Conservation (phyloP, 176 grass and related monocot genomes). For the Thalia dealbata region DNA sequence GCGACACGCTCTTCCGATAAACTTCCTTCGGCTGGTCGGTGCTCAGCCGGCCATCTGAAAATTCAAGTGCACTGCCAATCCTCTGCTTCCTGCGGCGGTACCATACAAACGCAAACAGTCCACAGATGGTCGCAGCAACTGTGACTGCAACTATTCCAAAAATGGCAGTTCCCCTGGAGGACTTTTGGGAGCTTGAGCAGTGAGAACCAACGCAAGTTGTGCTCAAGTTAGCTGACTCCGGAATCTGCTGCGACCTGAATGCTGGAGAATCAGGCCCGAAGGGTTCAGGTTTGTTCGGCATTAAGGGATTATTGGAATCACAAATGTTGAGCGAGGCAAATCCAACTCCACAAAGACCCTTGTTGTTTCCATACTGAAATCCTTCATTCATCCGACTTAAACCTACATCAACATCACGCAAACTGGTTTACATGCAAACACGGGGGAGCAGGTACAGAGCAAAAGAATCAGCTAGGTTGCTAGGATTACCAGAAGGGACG, state of each 20-base stretch:
- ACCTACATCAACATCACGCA: conserved; percentile 23
- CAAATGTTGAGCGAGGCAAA: conserved; percentile 47
- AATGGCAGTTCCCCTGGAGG: conserved; percentile 31
- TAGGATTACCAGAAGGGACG: conserved; percentile 50
- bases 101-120: conserved; percentile 48
- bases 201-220: conserved; percentile 10
- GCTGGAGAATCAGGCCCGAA: conserved; percentile 11
- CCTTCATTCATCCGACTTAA: conserved; percentile 39
- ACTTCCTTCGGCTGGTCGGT: conserved; percentile 81
- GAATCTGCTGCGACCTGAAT: conserved; percentile 39
- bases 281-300: conserved; percentile 66
- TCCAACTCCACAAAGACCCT: conserved; percentile 52
- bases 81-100: conserved; percentile 86
- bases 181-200: conserved; percentile 28
- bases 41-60: conserved; percentile 84
- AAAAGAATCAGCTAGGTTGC: not conserved
- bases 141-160: conserved; percentile 41
- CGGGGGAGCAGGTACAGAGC: not conserved
- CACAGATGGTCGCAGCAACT: conserved; percentile 34
- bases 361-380: conserved; percentile 62
- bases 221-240: conserved; percentile 25
- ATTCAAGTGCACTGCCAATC: conserved; percentile 83
- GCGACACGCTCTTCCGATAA: conserved; percentile 59
- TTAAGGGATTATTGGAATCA: conserved; percentile 21
- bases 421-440: not conserved